These are phyloP conservation scores for Orbilia quercus DNA, from an alignment of 2,329 filamentous ascomycete genomes.

Conservation along the genomic window DNA sequence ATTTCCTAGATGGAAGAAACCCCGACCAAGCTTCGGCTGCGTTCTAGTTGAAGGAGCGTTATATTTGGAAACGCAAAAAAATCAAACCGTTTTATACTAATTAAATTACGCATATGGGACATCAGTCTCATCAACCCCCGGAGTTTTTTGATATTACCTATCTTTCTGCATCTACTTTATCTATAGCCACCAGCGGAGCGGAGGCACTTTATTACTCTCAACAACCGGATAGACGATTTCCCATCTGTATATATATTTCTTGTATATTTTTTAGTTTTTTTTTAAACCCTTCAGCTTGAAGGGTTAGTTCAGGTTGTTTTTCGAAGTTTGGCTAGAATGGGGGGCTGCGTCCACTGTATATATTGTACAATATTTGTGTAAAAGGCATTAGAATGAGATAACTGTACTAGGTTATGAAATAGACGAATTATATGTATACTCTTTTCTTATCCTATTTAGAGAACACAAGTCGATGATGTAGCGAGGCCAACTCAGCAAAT, in stretches of 20 bases:
- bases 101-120: conserved; percentile 6
- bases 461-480: not conserved
- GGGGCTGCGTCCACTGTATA: conserved; percentile 5
- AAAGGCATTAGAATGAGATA: not conserved
- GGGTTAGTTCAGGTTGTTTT: conserved; percentile 31
- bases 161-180: conserved; percentile 16
- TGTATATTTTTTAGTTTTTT: conserved; percentile 23
- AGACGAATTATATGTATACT: not conserved
- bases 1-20: no score
- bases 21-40: not conserved
- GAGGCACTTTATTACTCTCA: not conserved
- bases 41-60: not conserved
- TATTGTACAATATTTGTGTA: conserved; percentile 21
- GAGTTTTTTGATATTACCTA: conserved; percentile 3
- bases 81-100: not conserved
- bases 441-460: no score
- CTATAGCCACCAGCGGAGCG: not conserved
- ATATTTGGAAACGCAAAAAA: not conserved
- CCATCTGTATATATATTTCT: conserved; percentile 33
- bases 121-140: conserved; percentile 21
- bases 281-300: conserved; percentile 48
- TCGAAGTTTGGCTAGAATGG: not conserved
- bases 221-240: conserved; percentile 8
- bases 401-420: not conserved
- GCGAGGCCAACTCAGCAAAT: no score